Evolutionary conservation across 768 basidiomycete species (phyloP), one percentile per base, ranked within the genome.

Genomic region (Boletus tylopilopsis): DNA sequence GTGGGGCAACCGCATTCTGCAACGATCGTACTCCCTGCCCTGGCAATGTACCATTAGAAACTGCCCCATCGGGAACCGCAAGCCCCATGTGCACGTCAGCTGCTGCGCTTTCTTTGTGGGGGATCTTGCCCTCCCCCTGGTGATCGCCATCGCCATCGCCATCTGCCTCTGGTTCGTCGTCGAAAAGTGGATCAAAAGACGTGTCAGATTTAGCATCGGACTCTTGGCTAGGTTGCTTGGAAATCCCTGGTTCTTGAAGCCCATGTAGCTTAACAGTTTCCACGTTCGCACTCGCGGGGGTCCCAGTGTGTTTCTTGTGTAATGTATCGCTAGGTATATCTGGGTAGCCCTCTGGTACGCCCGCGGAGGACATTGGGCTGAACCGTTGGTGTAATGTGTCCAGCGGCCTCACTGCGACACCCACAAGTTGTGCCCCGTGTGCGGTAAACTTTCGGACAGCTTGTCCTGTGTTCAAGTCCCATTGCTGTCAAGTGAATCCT

Each of bases 381-480:
- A 51, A 51, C 51, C 62, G 64, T 42, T 62, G 67, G 55, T 65
- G 73, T 37, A 64, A 65, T 7, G 76, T 69, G 45, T 61, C 65
- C 43, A 76, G 64, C 4, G 94, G 94, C 51, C 89, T 80, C 22
- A 94, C 77, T 21, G 87, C 83, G 34, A 97, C 72, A 7, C 84
- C 80, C 4, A 91, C 82, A 13, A 98, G 78, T 64, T 96, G 94
- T 4, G 91, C 82, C 22, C 85, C 82, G 60, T 96, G 92, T 1
- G 86, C 79, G 1, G 78, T 82, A 65, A 90, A 98, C 40, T 76
- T 82, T 42, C 93, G 81, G 12, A 84, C 78, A 34, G 72, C 73
- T 53, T 89, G 78, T 7, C 96, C 95, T 0, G 87, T 94, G 63
- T 99, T 90, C 32, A 99, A 78, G 70, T 98, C 95, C 95, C 96